phyloP scores from a whole-genome alignment of 2,329 filamentous ascomycete genomes.

The Phialemonium atrogriseum region DNA sequence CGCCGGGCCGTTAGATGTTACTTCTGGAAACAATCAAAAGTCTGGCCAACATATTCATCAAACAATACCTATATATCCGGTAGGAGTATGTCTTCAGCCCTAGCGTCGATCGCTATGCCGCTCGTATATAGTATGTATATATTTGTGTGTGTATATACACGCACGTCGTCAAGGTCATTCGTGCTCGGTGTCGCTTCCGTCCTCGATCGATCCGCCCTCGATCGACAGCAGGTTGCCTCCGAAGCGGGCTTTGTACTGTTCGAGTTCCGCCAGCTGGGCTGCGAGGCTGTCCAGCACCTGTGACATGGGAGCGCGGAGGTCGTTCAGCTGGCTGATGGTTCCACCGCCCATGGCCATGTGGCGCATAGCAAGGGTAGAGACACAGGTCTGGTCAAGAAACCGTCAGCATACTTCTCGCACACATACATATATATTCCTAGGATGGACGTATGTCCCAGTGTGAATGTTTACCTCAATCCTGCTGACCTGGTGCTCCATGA shows the following conservation, averaged over 20 bases:
- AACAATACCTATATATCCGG: no score
- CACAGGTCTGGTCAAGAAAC: slow-evolving; percentile 54
- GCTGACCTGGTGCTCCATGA: slow-evolving; percentile 91
- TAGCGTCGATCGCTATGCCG: no score
- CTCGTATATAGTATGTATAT: no score
- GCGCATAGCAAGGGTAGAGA: slow-evolving; percentile 70
- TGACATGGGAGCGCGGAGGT: slow-evolving; percentile 70
- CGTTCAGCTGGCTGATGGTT: slow-evolving; percentile 52
- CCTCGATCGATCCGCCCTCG: slow-evolving; percentile 13
- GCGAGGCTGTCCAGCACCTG: slow-evolving; percentile 58
- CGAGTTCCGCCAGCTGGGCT: slow-evolving; percentile 54
- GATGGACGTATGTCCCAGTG: neutral
- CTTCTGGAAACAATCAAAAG: no score
- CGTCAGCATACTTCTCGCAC: slow-evolving; percentile 1
- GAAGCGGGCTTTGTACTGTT: slow-evolving; percentile 47
- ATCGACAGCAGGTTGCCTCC: no score
- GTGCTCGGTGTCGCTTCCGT: slow-evolving; percentile 27
- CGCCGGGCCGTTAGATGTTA: no score
- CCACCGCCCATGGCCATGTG: slow-evolving; percentile 68
- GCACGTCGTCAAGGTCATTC: no score
- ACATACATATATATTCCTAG: neutral
- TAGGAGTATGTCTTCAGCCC: no score
- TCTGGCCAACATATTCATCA: no score
- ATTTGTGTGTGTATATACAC: no score
- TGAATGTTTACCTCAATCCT: slow-evolving; percentile 73